Conservation (phyloP, 257 asterid species). For the Nicotiana knightiana region DNA sequence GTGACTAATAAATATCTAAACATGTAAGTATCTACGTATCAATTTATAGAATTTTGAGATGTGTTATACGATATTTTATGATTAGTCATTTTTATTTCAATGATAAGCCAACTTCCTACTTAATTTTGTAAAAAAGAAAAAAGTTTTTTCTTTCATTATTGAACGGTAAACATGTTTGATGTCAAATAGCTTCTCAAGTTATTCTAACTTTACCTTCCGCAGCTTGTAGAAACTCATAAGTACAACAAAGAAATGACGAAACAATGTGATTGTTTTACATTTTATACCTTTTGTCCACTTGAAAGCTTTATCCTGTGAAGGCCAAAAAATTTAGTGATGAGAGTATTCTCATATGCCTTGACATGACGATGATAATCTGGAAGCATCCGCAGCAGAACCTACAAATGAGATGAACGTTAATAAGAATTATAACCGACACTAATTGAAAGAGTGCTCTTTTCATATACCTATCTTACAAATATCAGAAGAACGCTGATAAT, state of each 20-base stretch:
- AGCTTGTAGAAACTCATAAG: neutral
- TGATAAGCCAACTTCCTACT: neutral
- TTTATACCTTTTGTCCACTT: slow-evolving; percentile 84
- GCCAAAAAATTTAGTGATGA: slow-evolving; percentile 88
- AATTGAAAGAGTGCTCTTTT: neutral
- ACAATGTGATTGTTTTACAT: neutral
- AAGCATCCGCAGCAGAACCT: slow-evolving; percentile 93
- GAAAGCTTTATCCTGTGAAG: slow-evolving; percentile 93
- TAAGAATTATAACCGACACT: neutral
- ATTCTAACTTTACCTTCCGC: neutral
- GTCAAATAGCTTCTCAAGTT: neutral
- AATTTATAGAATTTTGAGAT: neutral
- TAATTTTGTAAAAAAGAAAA: neutral
- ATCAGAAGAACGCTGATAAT: neutral
- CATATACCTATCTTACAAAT: neutral
- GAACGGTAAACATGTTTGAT: neutral
- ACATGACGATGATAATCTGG: slow-evolving; percentile 87
- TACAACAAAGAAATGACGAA: neutral
- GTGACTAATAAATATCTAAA: neutral
- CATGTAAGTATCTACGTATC: neutral
- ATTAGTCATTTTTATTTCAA: neutral
- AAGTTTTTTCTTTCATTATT: neutral
- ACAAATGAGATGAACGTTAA: slow-evolving; percentile 19
- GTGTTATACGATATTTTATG: neutral
- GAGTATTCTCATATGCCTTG: slow-evolving; percentile 72